Percentiles rank a stretch among this genome's conserved stretches.
Conservation (phyloP, 139 green algal genomes). For the Mesotaenium endlicherianum region DNA sequence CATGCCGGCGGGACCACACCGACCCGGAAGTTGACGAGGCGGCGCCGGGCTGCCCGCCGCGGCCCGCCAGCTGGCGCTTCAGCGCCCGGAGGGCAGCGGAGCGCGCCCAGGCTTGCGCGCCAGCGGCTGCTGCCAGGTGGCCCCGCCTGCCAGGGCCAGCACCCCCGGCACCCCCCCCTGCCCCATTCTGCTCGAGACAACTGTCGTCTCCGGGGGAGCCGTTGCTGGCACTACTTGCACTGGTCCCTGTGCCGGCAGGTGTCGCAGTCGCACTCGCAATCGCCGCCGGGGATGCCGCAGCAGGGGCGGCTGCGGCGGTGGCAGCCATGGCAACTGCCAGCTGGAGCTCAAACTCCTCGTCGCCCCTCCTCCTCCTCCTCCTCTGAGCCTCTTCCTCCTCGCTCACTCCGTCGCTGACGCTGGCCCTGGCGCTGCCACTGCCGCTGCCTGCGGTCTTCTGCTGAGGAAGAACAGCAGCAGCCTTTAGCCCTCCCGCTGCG, state of each 20-base stretch:
- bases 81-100: not conserved
- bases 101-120: not conserved
- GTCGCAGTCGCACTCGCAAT: not conserved
- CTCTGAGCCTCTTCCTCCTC: not conserved
- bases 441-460: not conserved
- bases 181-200: no score
- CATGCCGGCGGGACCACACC: conserved; percentile 36
- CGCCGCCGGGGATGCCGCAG: not conserved
- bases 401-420: not conserved
- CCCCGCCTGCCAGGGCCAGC: no score
- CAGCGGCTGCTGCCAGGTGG: not conserved
- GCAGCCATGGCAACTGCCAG: conserved; percentile 74
- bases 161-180: no score
- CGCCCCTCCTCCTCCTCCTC: conserved; percentile 56
- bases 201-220: not conserved
- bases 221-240: not conserved
- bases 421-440: not conserved
- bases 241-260: not conserved
- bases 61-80: not conserved
- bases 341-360: conserved; percentile 83
- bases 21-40: not conserved
- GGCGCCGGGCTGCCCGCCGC: not conserved
- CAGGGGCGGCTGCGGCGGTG: conserved; percentile 45
- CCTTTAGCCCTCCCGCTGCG: not conserved
- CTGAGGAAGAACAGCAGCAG: not conserved